phyloP scores from a whole-genome alignment of 2,329 filamentous ascomycete species.

The Falciphora oryzae region DNA sequence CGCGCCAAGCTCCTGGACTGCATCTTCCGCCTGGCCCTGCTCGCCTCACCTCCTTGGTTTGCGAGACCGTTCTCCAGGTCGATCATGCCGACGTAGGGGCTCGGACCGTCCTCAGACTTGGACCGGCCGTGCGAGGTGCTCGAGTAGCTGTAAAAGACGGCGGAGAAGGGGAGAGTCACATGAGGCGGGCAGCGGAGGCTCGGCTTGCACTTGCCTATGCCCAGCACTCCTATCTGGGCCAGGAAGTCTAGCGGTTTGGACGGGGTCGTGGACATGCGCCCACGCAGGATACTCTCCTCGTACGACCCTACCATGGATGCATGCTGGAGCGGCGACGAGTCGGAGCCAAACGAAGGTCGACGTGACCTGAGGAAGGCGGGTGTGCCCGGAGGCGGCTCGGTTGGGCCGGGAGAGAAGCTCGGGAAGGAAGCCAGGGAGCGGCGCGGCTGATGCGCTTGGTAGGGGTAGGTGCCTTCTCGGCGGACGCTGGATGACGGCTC shows the following conservation, averaged over 20 bases:
- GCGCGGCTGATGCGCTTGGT: constrained; percentile 73
- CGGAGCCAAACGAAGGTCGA: constrained; percentile 65
- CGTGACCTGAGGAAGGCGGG: constrained; percentile 49
- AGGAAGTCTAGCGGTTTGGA: constrained; percentile 90
- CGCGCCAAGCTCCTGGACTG: constrained; percentile 32
- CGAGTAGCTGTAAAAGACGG: constrained; percentile 92
- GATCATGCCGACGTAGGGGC: constrained; percentile 90
- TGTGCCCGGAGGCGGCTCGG: constrained; percentile 42
- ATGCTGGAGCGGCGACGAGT: constrained; percentile 73
- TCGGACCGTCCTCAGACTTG: constrained; percentile 71
- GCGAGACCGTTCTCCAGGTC: constrained; percentile 79
- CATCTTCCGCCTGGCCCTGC: constrained; percentile 39
- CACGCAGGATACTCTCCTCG: constrained; percentile 91
- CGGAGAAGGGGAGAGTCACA: constrained; percentile 84
- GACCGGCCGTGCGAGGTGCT: constrained; percentile 57
- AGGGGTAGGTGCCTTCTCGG: constrained; percentile 57
- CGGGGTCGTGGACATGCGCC: constrained; percentile 93
- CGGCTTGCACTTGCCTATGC: constrained; percentile 80
- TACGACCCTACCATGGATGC: constrained; percentile 97
- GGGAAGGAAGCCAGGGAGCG: constrained; percentile 64
- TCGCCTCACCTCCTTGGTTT: constrained; percentile 41
- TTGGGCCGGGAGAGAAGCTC: constrained; percentile 28
- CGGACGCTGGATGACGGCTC: constrained; percentile 37
- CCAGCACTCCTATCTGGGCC: constrained; percentile 90
- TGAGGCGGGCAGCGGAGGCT: constrained; percentile 83